phyloP scores from a whole-genome alignment of 2,329 filamentous ascomycete genomes.

The Elsinoe fawcettii region DNA sequence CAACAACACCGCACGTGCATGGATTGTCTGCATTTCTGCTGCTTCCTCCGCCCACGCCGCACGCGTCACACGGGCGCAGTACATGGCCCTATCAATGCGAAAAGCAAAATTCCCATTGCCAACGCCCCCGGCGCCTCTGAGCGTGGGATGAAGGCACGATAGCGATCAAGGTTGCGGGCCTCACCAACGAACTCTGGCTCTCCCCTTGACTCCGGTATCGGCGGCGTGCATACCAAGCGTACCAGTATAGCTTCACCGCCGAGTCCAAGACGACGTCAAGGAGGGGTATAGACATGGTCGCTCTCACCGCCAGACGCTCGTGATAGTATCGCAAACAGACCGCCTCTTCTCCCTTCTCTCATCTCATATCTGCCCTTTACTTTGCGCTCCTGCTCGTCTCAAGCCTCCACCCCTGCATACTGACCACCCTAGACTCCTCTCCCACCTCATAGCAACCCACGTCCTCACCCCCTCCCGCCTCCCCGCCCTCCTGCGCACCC shows the following conservation, averaged over 20 bases:
- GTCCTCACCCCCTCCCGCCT: conserved; percentile 38
- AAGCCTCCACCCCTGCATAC: not conserved
- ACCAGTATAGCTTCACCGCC: conserved; percentile 8
- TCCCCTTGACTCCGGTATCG: not conserved
- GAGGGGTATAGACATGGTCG: not conserved
- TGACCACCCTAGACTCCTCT: conserved; percentile 35
- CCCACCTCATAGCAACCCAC: conserved; percentile 35
- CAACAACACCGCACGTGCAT: not conserved
- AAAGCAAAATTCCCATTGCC: not conserved
- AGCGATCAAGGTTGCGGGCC: not conserved
- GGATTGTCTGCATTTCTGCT: not conserved
- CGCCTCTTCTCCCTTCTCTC: not conserved
- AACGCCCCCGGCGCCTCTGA: not conserved
- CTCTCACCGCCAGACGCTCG: not conserved
- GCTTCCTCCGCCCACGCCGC: not conserved
- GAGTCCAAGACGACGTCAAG: not conserved
- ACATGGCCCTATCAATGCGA: not conserved
- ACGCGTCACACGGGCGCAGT: not conserved
- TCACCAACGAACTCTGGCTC: conserved; percentile 1
- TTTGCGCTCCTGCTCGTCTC: not conserved
- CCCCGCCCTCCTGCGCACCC: conserved; percentile 51
- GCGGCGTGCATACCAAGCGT: not conserved
- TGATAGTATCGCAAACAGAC: not conserved
- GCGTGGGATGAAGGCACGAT: not conserved
- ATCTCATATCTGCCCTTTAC: not conserved